phyloP scores from a whole-genome alignment of 1,139 yeast genomes.

The Protomyces gravidus region DNA sequence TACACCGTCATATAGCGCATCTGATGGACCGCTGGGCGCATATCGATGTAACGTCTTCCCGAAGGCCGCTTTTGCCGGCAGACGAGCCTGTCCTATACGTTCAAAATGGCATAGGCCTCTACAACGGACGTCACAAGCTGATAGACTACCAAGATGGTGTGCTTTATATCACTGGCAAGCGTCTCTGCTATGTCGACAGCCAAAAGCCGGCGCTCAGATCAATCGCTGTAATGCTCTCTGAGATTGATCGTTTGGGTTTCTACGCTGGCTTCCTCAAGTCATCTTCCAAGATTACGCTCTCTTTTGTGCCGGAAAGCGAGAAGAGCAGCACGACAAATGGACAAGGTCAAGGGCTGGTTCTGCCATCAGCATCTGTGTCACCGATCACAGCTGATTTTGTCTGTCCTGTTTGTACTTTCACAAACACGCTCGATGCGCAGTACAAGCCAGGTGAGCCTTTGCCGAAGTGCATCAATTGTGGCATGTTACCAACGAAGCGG shows the following conservation, averaged over 20 bases:
- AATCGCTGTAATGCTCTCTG: slow-evolving; percentile 50
- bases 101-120: slow-evolving; percentile 40
- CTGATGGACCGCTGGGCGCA: slow-evolving; percentile 43
- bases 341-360: neutral
- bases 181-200: slow-evolving; percentile 71
- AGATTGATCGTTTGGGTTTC: slow-evolving; percentile 48
- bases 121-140: slow-evolving; percentile 53
- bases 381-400: slow-evolving; percentile 51
- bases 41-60: slow-evolving; percentile 48
- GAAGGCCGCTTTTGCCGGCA: slow-evolving; percentile 47
- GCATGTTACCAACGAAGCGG: slow-evolving; percentile 48
- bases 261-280: slow-evolving; percentile 63
- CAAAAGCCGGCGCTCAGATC: slow-evolving; percentile 45
- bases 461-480: slow-evolving; percentile 73
- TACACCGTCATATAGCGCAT: neutral
- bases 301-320: neutral
- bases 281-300: slow-evolving; percentile 63
- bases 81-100: slow-evolving; percentile 46
- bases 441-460: slow-evolving; percentile 42
- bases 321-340: neutral
- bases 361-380: slow-evolving; percentile 2
- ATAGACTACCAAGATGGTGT: slow-evolving; percentile 67
- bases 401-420: slow-evolving; percentile 76
- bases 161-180: slow-evolving; percentile 64
- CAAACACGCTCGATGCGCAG: slow-evolving; percentile 50